Evolutionary conservation across 257 asterid genomes (phyloP).

Genomic region (Voacanga thouarsii): DNA sequence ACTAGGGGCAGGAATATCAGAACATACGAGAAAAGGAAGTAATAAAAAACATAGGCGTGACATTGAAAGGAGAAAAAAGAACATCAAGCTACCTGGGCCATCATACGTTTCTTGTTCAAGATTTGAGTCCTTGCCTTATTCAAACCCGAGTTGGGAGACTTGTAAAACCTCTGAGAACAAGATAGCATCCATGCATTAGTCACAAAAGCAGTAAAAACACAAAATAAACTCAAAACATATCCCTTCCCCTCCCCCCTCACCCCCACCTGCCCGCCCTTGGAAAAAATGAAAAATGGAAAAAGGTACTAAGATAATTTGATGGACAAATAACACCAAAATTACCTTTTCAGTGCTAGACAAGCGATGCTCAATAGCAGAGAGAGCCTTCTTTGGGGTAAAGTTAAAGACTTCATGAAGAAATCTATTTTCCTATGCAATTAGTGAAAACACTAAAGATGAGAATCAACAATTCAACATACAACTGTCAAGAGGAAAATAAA

Average conservation of each 20-base stretch:
- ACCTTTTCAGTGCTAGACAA: constrained; percentile 73
- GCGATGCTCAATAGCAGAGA: constrained; percentile 44
- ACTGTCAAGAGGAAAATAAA: background rate
- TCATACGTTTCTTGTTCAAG: constrained; percentile 70
- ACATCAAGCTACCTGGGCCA: constrained; percentile 50
- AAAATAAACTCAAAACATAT: background rate
- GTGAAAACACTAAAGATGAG: background rate
- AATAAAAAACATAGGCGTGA: background rate
- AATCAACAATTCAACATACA: background rate
- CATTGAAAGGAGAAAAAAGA: constrained; percentile 3
- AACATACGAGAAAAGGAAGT: background rate
- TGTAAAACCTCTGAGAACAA: constrained; percentile 59
- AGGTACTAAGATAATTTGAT: background rate
- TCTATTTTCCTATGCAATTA: constrained; percentile 61
- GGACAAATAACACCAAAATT: background rate
- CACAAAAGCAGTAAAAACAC: background rate
- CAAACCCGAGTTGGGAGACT: constrained; percentile 71
- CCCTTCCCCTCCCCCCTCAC: background rate
- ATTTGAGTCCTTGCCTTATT: constrained; percentile 83
- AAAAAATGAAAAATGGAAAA: background rate
- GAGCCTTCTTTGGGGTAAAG: constrained; percentile 59
- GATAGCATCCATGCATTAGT: background rate
- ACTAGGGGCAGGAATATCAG: too few relatives aligned
- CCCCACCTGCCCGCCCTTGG: too few relatives aligned
- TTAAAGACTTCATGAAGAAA: constrained; percentile 88